Base-by-base conservation (phyloP, 2,329 filamentous ascomycete species). In the Verticillium tricorpus region DNA sequence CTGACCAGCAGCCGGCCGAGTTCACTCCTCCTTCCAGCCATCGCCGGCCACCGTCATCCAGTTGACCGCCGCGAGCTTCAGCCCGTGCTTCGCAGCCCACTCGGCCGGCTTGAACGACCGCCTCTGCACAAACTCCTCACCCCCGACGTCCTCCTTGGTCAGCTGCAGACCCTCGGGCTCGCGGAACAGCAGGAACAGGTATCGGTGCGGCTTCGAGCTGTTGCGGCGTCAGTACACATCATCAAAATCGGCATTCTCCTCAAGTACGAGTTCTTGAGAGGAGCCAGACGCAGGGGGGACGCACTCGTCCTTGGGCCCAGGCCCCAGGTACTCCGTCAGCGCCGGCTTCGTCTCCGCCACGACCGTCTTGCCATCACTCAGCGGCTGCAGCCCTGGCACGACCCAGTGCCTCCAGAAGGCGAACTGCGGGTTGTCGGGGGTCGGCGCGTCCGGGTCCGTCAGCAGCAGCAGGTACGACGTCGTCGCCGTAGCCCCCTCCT, bases 331-430 rank as follows among this genome's bases (percentile, higher is more conserved):
- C 37, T 74, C 72, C 4, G 79, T 81, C 58, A 80, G 61, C 14
- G 73, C 69, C 39, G 68, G 69, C 62, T 73, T 73, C 9, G 71
- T 70, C 64, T 71, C 63, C 0, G 67, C 70, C 5, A 70, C 69
- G 2, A 67, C 66, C 1, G 61, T 67, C 12, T 65, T 65, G 1
- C 65, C 67, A 2, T 61, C 66, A 31, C 65, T 61, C 54, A 69
- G 45, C 2, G 77, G 73, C 61, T 72, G 73, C 58, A 81, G 56
- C 0, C 78, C 77, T 4, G 74, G 70, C 0, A 83, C 69, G 31
- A 85, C 74, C 80, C 80, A 85, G 66, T 85, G 82, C 22, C 82
- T 73, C 81, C 82, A 85, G 67, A 81, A 84, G 0, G 81, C 79
- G 67, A 82, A 84, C 66, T 81, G 83, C 6, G 80, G 81, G 58